Base-by-base conservation (phyloP, 176 grass and related monocot genomes). In the Calamus simplicifolius region DNA sequence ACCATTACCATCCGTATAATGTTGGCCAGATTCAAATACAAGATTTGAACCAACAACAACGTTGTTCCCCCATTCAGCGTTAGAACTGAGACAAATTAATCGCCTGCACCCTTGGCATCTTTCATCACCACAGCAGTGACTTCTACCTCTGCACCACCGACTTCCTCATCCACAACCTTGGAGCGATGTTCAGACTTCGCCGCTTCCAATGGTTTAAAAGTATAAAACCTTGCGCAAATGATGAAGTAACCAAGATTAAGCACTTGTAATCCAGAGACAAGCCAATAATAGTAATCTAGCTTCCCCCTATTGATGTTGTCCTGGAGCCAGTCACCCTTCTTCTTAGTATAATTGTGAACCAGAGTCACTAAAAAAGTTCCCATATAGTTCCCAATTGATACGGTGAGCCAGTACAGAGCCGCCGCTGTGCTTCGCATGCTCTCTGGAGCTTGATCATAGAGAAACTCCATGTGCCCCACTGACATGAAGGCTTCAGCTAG, bases 261-360 rank as follows among this genome's bases (percentile, higher is more conserved):
- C 15, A 79, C 78, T 68, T 90, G 80, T 59, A 96, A 64, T 3
- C 72, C 78, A 5, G 79, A 78, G 31, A 97, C 73, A 26, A 97
- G 65, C 87, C 92, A 91, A 54, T 97, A 97, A 69, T 88, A 97
- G 35, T 68, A 61, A 26, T 90, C 77, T 21, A 91, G 72, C 68
- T 82, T 90, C 54, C 80, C 92, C 77, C 81, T 80, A 68, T 90
- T 90, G 56, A 90, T 73, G 75, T 97, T 89, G 74, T 91, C 83
- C 73, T 88, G 87, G 13, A 97, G 92, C 87, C 92, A 91, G 54
- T 91, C 69, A 16, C 87, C 83, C 19, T 30, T 75, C 49, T 80
- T 69, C 10, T 49, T 58, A 5, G 83, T 91, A 61, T 49, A 78
- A 29, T 70, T 56, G 71, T 91, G 78, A 50, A 97, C 83, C 35